phyloP scores from a whole-genome alignment of 2,329 filamentous ascomycete species.

The Neonectria faginata region DNA sequence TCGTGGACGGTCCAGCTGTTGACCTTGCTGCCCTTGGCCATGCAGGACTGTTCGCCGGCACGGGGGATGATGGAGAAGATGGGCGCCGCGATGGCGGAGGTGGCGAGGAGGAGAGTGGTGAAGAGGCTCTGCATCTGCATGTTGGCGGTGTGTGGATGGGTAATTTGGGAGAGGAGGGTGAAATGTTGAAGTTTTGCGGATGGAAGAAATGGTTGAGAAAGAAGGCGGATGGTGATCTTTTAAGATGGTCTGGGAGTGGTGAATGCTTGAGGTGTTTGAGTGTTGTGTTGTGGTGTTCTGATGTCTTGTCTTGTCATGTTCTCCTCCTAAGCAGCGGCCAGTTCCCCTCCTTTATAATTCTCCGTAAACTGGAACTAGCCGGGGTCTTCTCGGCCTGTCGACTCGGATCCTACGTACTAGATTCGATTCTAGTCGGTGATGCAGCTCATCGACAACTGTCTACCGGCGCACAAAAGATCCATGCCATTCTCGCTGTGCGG shows the following conservation, averaged over 20 bases:
- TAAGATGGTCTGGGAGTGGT: conserved; percentile 18
- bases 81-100: conserved; percentile 45
- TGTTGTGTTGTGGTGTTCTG: conserved; percentile 7
- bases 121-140: conserved; percentile 41
- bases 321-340: conserved; percentile 16
- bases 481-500: not conserved
- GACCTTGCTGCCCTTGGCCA: conserved; percentile 39
- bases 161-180: conserved; percentile 4
- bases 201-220: conserved; percentile 5
- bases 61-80: conserved; percentile 29
- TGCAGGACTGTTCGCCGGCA: conserved; percentile 38
- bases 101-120: conserved; percentile 44
- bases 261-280: conserved; percentile 11
- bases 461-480: conserved; percentile 30
- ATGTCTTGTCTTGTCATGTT: not conserved
- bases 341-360: conserved; percentile 30
- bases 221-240: conserved; percentile 35
- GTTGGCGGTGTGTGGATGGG: conserved; percentile 25
- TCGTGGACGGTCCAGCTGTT: conserved; percentile 55
- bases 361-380: not conserved
- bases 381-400: not conserved
- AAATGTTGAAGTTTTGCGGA: conserved; percentile 4
- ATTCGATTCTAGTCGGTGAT: not conserved
- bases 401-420: not conserved
- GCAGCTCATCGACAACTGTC: conserved; percentile 34